Evolutionary conservation across 371 early-diverging fungal species (phyloP).

Genomic region (Smittium culicis): DNA sequence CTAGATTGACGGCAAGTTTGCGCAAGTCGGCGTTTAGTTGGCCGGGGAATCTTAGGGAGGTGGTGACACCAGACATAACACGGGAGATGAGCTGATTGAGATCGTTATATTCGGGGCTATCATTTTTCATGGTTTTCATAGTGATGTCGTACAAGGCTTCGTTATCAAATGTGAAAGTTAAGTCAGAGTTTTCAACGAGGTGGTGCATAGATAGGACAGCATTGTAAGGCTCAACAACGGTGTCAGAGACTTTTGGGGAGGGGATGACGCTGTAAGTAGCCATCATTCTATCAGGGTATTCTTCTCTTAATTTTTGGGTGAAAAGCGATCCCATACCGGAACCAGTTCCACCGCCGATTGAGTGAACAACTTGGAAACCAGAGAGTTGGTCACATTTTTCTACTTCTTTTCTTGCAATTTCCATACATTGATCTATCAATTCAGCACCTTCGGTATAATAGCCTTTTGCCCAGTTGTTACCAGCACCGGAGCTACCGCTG

Average conservation of each 20-base stretch:
- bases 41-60: conserved; percentile 61
- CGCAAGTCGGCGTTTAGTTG: conserved; percentile 63
- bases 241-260: conserved; percentile 78
- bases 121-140: conserved; percentile 63
- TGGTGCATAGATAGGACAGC: conserved; percentile 78
- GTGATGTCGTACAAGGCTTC: conserved; percentile 87
- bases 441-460: conserved; percentile 89
- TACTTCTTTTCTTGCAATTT: conserved; percentile 68
- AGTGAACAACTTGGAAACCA: conserved; percentile 80
- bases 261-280: conserved; percentile 91
- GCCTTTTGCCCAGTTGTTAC: conserved; percentile 91
- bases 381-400: conserved; percentile 74
- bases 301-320: conserved; percentile 77
- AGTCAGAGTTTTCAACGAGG: conserved; percentile 81
- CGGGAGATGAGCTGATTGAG: conserved; percentile 69
- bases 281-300: conserved; percentile 86
- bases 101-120: conserved; percentile 64
- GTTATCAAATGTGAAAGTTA: conserved; percentile 98
- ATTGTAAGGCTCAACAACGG: conserved; percentile 90
- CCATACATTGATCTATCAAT: conserved; percentile 65
- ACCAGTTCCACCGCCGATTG: conserved; percentile 83
- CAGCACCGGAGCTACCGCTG: conserved; percentile 71
- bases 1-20: conserved; percentile 67
- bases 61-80: conserved; percentile 76
- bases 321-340: conserved; percentile 78